Percentiles rank a stretch among this genome's conserved stretches.
Conservation (phyloP, 768 basidiomycete genomes). For the Pleurotus tuoliensis region DNA sequence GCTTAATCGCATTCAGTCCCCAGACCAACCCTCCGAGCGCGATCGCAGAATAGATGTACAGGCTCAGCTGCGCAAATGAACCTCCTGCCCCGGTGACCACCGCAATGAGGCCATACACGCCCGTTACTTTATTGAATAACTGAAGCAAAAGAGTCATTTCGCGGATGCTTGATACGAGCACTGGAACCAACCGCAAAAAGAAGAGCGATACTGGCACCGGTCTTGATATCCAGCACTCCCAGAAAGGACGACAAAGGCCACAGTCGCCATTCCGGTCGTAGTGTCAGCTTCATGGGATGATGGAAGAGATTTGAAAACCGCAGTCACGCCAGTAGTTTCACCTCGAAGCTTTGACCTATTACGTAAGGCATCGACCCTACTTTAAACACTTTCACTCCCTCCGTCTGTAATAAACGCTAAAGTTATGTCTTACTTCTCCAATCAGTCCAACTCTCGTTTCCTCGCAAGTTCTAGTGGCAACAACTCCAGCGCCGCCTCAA, state of each 20-base stretch:
- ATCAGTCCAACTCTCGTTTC: conserved; percentile 74
- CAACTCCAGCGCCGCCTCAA: conserved; percentile 12
- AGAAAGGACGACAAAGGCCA: conserved; percentile 82
- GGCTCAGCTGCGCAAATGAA: conserved; percentile 86
- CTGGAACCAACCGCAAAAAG: conserved; percentile 74
- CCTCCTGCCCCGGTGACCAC: conserved; percentile 87
- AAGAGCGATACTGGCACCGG: conserved; percentile 82
- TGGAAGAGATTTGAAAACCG: background rate
- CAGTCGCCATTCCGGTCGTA: conserved; percentile 80
- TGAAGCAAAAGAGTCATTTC: conserved; percentile 19
- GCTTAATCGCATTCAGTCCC: conserved; percentile 83
- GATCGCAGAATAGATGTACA: conserved; percentile 89
- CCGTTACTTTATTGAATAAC: conserved; percentile 97
- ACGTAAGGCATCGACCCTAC: conserved; percentile 9
- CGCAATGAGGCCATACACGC: conserved; percentile 93
- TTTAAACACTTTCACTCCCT: background rate
- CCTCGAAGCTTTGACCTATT: background rate
- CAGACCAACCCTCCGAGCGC: conserved; percentile 79
- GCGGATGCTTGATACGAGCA: background rate
- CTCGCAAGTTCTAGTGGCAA: conserved; percentile 44
- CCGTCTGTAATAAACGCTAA: too few relatives aligned
- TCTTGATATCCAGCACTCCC: conserved; percentile 89
- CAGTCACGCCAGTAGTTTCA: too few relatives aligned
- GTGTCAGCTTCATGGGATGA: conserved; percentile 66
- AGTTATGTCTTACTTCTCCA: conserved; percentile 62